phyloP scores from a whole-genome alignment of 768 basidiomycete genomes.

The Macrocybe gigantea region DNA sequence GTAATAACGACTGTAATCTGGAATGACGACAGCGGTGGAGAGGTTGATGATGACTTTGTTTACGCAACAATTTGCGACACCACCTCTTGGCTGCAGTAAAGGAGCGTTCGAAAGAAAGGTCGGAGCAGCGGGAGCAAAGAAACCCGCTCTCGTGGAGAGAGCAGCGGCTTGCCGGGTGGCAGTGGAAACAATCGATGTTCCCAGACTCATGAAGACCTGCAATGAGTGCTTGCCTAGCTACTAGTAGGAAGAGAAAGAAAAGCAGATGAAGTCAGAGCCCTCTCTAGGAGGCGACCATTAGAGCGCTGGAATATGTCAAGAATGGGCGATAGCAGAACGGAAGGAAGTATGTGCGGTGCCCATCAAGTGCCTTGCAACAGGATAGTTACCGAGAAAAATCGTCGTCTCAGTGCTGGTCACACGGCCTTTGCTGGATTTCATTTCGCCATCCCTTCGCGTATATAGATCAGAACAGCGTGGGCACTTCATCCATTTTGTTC shows the following conservation, averaged over 20 bases:
- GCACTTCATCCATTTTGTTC: background rate
- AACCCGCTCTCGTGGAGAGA: slow-evolving; percentile 10
- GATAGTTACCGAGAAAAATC: slow-evolving; percentile 5
- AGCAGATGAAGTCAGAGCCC: slow-evolving; percentile 19
- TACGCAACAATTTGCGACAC: slow-evolving; percentile 27
- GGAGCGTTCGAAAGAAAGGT: slow-evolving; percentile 9
- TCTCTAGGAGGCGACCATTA: slow-evolving; percentile 27
- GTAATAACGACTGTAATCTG: slow-evolving; percentile 41
- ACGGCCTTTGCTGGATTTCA: slow-evolving; percentile 2
- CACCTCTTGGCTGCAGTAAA: slow-evolving; percentile 24
- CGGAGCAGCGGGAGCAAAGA: slow-evolving; percentile 10
- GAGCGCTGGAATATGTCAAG: slow-evolving; percentile 16
- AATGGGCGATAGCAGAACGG: slow-evolving; percentile 13
- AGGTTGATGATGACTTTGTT: slow-evolving; percentile 45
- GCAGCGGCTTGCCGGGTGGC: slow-evolving; percentile 4
- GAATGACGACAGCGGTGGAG: slow-evolving; percentile 42
- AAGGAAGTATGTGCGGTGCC: slow-evolving; percentile 9
- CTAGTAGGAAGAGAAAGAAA: slow-evolving; percentile 6
- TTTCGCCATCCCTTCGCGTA: background rate
- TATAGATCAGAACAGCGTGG: background rate
- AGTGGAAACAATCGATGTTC: slow-evolving; percentile 15
- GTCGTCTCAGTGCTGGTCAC: background rate
- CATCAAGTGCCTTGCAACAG: slow-evolving; percentile 10
- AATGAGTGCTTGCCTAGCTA: slow-evolving; percentile 4
- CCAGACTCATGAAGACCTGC: slow-evolving; percentile 12